A percentile compares a stretch with the other conserved stretches of the same genome.
Conservation (phyloP, 1,284 basidiomycete species). For the Dichomitus squalens region DNA sequence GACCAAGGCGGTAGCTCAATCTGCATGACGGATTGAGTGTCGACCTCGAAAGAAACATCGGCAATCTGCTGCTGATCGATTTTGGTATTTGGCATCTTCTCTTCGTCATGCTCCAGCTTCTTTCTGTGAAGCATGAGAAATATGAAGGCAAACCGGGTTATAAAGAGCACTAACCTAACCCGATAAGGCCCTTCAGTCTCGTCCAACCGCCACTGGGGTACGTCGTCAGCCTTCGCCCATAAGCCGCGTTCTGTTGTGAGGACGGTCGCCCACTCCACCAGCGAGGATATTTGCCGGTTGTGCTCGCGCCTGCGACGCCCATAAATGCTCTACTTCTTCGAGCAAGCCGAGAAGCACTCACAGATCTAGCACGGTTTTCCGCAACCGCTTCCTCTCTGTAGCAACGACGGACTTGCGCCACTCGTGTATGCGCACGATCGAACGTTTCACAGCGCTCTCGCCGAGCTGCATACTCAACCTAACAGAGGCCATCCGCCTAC, state of each 20-base stretch:
- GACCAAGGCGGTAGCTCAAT: constrained; percentile 79
- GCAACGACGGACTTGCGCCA: constrained; percentile 69
- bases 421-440: constrained; percentile 60
- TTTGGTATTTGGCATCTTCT: constrained; percentile 51
- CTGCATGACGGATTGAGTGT: constrained; percentile 59
- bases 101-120: constrained; percentile 67
- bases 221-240: constrained; percentile 64
- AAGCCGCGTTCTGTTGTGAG: constrained; percentile 76
- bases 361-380: constrained; percentile 74
- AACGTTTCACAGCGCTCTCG: constrained; percentile 63
- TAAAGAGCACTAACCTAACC: constrained; percentile 76
- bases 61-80: constrained; percentile 52
- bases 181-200: constrained; percentile 89
- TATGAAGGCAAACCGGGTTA: constrained; percentile 31
- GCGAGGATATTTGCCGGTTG: constrained; percentile 62
- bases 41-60: constrained; percentile 61
- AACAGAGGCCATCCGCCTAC: constrained; percentile 54
- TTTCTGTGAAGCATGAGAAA: constrained; percentile 48
- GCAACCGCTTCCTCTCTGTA: constrained; percentile 69
- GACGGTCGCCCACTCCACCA: constrained; percentile 60
- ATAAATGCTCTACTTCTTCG: not conserved
- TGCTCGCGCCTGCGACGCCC: constrained; percentile 58
- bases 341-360: constrained; percentile 36
- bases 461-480: constrained; percentile 63
- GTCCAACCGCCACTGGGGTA: constrained; percentile 73